Evolutionary conservation across 1,284 basidiomycete species (phyloP), one percentile per base, ranked within the genome.

Genomic region (Boletus holoroseus): DNA sequence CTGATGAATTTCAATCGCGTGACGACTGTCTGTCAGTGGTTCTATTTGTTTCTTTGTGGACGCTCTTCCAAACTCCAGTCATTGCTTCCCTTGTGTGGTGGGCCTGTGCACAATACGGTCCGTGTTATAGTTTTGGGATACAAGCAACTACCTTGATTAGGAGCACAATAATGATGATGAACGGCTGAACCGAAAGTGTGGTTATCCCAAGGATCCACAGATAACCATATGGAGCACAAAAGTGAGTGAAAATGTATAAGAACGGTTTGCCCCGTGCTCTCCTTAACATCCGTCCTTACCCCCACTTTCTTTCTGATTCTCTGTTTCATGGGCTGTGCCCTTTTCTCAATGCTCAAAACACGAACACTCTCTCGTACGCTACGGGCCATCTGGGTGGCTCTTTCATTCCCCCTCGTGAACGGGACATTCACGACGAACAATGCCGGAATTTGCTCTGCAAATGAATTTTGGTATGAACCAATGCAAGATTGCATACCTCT

Each of bases 1-100:
- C 50, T 51, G 53, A 63, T 39, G 52, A 66, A 54, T 47, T 54
- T 68, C 50, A 44, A 50, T 52, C 60, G 44, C 12, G 47, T 49
- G 51, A 48, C 24, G 28, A 44, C 18, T 34, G 24, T 41, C 43
- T 32, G 37, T 53, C 38, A 53, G 40, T 22, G 27, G 30, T 26
- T 28, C 26, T 24, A n/a, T 26, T 39, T 31, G 34, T 40, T 36
- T 31, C 9, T 11, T 32, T 35, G 49, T 56, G 9, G 35, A 30
- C 24, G 36, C 20, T 26, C 11, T 38, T 24, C 18, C 12, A 37
- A 13, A 22, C 20, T 27, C 7, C 1, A 5, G 26, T 35, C 30
- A 42, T 20, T 37, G 8, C 28, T 5, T 37, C 20, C 20, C 20
- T 22, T 34, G 36, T 36, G 12, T 32, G 51, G 34, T 15, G 26